These are phyloP conservation scores for Cadophora luteo-olivacea DNA, from an alignment of 2,329 filamentous ascomycete genomes.

Conservation along the genomic window DNA sequence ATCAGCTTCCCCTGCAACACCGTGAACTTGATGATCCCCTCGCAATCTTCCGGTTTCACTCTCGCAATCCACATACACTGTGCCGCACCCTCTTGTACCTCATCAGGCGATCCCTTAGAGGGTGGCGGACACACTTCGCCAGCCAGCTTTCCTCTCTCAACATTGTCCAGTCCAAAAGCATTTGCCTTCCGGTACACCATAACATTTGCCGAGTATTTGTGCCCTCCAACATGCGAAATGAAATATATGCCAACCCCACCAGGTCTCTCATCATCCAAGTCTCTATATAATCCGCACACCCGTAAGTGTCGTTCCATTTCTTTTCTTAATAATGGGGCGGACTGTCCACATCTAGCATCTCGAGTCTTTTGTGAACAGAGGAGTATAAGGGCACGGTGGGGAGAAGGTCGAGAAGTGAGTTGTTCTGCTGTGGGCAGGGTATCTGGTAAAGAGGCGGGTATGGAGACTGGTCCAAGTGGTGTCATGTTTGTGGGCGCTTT, in stretches of 20 bases:
- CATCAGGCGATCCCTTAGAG: slow-evolving; percentile 40
- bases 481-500: slow-evolving; percentile 75
- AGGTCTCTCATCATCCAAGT: slow-evolving; percentile 85
- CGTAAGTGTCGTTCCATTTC: slow-evolving; percentile 91
- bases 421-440: slow-evolving; percentile 45
- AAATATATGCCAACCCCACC: slow-evolving; percentile 97
- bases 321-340: slow-evolving; percentile 83
- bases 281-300: slow-evolving; percentile 82
- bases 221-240: slow-evolving; percentile 93
- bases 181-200: slow-evolving; percentile 77
- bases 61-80: slow-evolving; percentile 95
- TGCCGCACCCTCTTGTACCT: slow-evolving; percentile 64
- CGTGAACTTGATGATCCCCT: slow-evolving; percentile 89
- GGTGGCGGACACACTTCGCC: slow-evolving; percentile 43
- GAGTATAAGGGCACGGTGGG: slow-evolving; percentile 86
- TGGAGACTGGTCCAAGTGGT: slow-evolving; percentile 65
- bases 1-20: slow-evolving; percentile 93
- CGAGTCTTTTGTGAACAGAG: slow-evolving; percentile 95
- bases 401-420: slow-evolving; percentile 69
- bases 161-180: slow-evolving; percentile 44
- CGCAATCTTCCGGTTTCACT: slow-evolving; percentile 85
- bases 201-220: slow-evolving; percentile 95
- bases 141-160: slow-evolving; percentile 44
- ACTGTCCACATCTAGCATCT: slow-evolving; percentile 93
- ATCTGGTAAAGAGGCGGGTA: slow-evolving; percentile 44